A percentile compares a stretch with the other conserved stretches of the same genome.
Conservation (phyloP, 805 yeast genomes). For the Kluyveromyces dobzhanskii region DNA sequence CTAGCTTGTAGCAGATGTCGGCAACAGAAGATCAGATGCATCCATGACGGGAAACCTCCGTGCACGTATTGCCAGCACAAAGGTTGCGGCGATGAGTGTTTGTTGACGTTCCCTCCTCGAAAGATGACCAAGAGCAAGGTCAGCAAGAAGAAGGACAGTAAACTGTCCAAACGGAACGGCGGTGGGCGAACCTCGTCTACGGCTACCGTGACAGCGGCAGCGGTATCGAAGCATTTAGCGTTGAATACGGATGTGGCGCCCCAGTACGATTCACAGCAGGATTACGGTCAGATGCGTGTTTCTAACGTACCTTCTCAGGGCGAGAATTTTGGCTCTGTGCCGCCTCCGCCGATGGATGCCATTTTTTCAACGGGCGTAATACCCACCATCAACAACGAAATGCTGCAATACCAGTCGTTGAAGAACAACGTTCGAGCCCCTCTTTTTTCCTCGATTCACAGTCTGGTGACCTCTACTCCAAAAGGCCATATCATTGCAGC, state of each 20-base stretch:
- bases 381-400: conserved; percentile 4
- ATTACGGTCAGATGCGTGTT: too few relatives aligned
- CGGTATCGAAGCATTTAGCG: too few relatives aligned
- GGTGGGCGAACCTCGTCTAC: background rate
- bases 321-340: too few relatives aligned
- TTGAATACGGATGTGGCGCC: too few relatives aligned
- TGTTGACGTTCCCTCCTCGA: conserved; percentile 6
- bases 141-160: background rate
- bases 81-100: conserved; percentile 6
- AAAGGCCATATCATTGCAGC: conserved; percentile 1
- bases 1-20: conserved; percentile 9
- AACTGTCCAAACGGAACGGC: background rate
- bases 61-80: conserved; percentile 7
- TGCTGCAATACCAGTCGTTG: conserved; percentile 1
- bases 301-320: too few relatives aligned
- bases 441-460: conserved; percentile 2
- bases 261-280: too few relatives aligned
- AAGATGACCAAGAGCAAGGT: background rate
- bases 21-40: conserved; percentile 9
- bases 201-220: too few relatives aligned
- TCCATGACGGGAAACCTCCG: conserved; percentile 8
- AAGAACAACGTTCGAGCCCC: conserved; percentile 3
- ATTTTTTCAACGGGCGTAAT: conserved; percentile 6
- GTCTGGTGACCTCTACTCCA: conserved; percentile 4
- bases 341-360: conserved; percentile 5